Evolutionary conservation across 2,329 filamentous ascomycete genomes (phyloP).

Genomic region (Colletotrichum sp.): DNA sequence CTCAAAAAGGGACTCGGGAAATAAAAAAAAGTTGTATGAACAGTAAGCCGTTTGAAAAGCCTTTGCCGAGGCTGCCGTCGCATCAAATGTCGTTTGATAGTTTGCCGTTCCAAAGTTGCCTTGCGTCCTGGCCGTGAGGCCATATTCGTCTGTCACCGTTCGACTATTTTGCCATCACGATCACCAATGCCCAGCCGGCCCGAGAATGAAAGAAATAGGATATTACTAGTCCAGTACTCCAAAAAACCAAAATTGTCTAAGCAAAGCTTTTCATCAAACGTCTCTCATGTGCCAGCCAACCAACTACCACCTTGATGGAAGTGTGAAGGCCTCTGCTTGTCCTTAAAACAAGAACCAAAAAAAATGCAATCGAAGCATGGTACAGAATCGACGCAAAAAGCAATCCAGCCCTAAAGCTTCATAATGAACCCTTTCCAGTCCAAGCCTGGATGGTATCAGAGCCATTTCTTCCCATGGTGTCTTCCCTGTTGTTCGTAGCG

Average conservation of each 20-base stretch:
- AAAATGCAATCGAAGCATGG: not conserved
- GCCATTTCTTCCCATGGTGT: constrained; percentile 1
- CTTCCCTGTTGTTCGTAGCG: constrained; percentile 10
- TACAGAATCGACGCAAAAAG: constrained; percentile 9
- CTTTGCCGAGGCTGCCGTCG: not conserved
- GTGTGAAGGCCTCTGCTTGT: not conserved
- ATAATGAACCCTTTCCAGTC: constrained; percentile 11
- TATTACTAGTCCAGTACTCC: constrained; percentile 15
- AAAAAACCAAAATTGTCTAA: not conserved
- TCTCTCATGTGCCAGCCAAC: not conserved
- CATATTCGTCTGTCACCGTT: not conserved
- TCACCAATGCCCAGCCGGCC: not conserved
- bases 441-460: constrained; percentile 12
- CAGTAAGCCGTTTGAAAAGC: not conserved
- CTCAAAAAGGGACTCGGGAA: constrained; percentile 1
- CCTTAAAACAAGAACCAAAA: not conserved
- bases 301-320: not conserved
- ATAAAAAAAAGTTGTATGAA: not conserved
- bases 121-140: not conserved
- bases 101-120: not conserved
- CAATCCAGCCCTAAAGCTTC: not conserved
- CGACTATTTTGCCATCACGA: not conserved
- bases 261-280: constrained; percentile 10
- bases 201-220: not conserved
- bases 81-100: not conserved